Percentiles rank a stretch among this genome's conserved stretches.
Conservation (phyloP, 2,329 filamentous ascomycete genomes). For the Teratosphaeria viscida region DNA sequence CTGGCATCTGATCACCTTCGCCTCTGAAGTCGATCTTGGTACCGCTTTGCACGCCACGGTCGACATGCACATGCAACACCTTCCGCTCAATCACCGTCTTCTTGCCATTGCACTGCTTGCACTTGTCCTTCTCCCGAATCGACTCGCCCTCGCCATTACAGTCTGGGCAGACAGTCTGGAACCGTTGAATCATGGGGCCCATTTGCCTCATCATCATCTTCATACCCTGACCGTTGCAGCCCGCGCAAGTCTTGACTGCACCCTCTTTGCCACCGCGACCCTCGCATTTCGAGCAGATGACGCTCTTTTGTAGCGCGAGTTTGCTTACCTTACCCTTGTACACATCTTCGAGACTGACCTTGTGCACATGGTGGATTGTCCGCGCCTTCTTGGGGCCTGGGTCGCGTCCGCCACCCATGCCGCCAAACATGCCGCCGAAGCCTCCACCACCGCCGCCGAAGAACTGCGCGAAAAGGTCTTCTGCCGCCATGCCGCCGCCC, state of each 20-base stretch:
- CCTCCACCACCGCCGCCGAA: conserved; percentile 64
- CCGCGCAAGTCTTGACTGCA: conserved; percentile 83
- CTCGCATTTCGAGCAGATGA: conserved; percentile 91
- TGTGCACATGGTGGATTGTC: conserved; percentile 96
- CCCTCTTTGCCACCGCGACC: conserved; percentile 95
- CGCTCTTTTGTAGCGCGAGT: conserved; percentile 89
- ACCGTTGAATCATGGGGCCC: conserved; percentile 99
- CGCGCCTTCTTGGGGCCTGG: conserved; percentile 82
- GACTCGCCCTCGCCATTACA: conserved; percentile 96
- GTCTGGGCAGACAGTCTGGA: conserved; percentile 98
- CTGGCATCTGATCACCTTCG: conserved; percentile 91
- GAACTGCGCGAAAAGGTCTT: conserved; percentile 95
- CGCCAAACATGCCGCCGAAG: conserved; percentile 57
- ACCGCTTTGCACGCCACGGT: conserved; percentile 83
- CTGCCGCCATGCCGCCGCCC: conserved; percentile 78
- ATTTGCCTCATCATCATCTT: conserved; percentile 99
- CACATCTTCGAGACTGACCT: conserved; percentile 94
- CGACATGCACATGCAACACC: conserved; percentile 95
- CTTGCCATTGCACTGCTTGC: conserved; percentile 93
- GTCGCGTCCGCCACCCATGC: conserved; percentile 60
- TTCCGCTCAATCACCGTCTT: conserved; percentile 97
- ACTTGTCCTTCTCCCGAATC: conserved; percentile 93
- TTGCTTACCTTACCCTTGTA: conserved; percentile 98
- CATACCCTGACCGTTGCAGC: conserved; percentile 91
- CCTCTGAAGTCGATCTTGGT: conserved; percentile 96